Evolutionary conservation across 192 early-diverging fungal genomes (phyloP).

Genomic region (Entomortierella parvispora): DNA sequence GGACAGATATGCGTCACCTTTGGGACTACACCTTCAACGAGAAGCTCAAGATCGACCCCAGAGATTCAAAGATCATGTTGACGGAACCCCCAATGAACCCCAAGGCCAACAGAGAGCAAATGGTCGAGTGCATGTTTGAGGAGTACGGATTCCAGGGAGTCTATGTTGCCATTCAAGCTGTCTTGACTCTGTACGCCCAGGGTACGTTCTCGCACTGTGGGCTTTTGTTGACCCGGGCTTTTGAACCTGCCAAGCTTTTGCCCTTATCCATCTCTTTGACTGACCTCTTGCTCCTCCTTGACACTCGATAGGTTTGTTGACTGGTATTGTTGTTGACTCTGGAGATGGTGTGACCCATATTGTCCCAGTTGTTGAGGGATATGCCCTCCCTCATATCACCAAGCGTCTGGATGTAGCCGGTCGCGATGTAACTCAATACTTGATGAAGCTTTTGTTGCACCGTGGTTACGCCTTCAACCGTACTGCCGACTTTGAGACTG

Average conservation of each 20-base stretch:
- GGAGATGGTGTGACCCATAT: slow-evolving; percentile 99
- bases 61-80: slow-evolving; percentile 92
- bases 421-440: slow-evolving; percentile 93
- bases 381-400: slow-evolving; percentile 88
- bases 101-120: slow-evolving; percentile 88
- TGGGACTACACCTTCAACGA: slow-evolving; percentile 99
- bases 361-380: slow-evolving; percentile 98
- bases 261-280: not conserved
- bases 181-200: slow-evolving; percentile 98
- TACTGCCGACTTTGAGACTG: slow-evolving; percentile 98
- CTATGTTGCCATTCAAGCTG: slow-evolving; percentile 97
- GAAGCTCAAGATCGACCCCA: slow-evolving; percentile 89
- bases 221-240: not conserved
- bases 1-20: slow-evolving; percentile 97
- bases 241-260: not conserved
- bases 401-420: slow-evolving; percentile 96
- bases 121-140: slow-evolving; percentile 97
- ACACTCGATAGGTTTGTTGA: slow-evolving; percentile 72
- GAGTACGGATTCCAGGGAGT: slow-evolving; percentile 93
- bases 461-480: slow-evolving; percentile 97
- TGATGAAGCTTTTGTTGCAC: slow-evolving; percentile 94
- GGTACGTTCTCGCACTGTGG: slow-evolving; percentile 59
- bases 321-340: slow-evolving; percentile 98
- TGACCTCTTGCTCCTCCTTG: not conserved
- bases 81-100: slow-evolving; percentile 99